Conservation (phyloP, 305 asterid species). For the Nicotiana rustica region DNA sequence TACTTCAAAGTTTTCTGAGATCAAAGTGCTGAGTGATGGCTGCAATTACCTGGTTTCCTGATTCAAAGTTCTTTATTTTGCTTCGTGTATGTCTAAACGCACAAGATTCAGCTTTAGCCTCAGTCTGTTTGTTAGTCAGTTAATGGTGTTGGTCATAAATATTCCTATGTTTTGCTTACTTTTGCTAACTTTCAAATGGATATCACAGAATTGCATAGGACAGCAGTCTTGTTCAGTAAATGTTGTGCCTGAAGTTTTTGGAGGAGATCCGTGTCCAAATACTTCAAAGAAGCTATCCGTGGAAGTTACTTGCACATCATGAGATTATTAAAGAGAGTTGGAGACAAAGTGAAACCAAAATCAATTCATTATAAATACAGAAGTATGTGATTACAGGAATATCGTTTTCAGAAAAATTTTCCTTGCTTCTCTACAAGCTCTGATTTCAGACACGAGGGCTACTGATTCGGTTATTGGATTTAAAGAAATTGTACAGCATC, state of each 20-base stretch:
- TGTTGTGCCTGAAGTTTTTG: slow-evolving; percentile 31
- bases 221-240: slow-evolving; percentile 32
- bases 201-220: slow-evolving; percentile 36
- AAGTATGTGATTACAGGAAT: background rate
- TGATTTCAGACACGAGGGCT: slow-evolving; percentile 6
- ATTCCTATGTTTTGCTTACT: background rate
- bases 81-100: background rate
- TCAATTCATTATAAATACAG: background rate
- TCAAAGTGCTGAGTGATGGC: background rate
- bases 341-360: background rate
- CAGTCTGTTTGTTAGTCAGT: background rate
- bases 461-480: background rate
- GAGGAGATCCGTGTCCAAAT: slow-evolving; percentile 38
- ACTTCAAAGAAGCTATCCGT: slow-evolving; percentile 33
- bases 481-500: slow-evolving; percentile 16
- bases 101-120: background rate
- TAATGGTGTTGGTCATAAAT: background rate
- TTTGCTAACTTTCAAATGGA: background rate
- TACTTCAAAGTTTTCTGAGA: background rate
- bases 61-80: background rate
- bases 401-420: background rate
- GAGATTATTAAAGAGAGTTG: background rate
- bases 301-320: slow-evolving; percentile 33
- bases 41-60: background rate
- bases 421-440: slow-evolving; percentile 13